Evolutionary conservation across 1,284 basidiomycete genomes (phyloP), one percentile per base, ranked within the genome.

Genomic region (Spongiforma sp.): DNA sequence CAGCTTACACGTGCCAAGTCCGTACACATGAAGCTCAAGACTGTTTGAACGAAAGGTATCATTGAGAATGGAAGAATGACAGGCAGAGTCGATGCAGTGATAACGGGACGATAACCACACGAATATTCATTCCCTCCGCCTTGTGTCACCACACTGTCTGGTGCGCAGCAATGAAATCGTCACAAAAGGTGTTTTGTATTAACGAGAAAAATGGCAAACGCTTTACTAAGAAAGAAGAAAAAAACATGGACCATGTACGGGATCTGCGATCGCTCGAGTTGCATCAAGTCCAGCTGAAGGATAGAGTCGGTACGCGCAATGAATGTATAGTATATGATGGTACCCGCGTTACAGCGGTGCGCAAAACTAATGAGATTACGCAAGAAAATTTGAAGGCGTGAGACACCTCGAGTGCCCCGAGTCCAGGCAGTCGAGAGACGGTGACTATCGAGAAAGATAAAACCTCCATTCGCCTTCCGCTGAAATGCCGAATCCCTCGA

Each of bases 401-500:
- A 61, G 68, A 68, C 30, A n/a, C n/a, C n/a, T n/a, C n/a, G n/a
- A n/a, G n/a, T n/a, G n/a, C n/a, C n/a, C n/a, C n/a, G n/a, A n/a
- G n/a, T n/a, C n/a, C n/a, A n/a, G n/a, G n/a, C n/a, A n/a, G n/a
- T n/a, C n/a, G n/a, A n/a, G n/a, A n/a, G n/a, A n/a, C n/a, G n/a
- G n/a, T n/a, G n/a, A n/a, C n/a, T n/a, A 10, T 28, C 2, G 24
- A 37, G 17, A 33, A 2, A 17, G 7, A 32, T 41, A 7, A n/a
- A 69, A 93, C 89, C 95, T 91, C 82, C 96, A 98, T 76, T 96
- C 94, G 65, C 91, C 92, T 82, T 97, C 96, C 2, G 95, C 94
- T 30, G 91, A 93, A 21, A 94, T 90, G 61, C 90, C 92, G 65
- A 96, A 84, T 73, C 96, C 94, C 69, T 97, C 94, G 62, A 98